Evolutionary conservation across 1,284 basidiomycete species (phyloP).

Genomic region (Ceraceosorus guamensis): DNA sequence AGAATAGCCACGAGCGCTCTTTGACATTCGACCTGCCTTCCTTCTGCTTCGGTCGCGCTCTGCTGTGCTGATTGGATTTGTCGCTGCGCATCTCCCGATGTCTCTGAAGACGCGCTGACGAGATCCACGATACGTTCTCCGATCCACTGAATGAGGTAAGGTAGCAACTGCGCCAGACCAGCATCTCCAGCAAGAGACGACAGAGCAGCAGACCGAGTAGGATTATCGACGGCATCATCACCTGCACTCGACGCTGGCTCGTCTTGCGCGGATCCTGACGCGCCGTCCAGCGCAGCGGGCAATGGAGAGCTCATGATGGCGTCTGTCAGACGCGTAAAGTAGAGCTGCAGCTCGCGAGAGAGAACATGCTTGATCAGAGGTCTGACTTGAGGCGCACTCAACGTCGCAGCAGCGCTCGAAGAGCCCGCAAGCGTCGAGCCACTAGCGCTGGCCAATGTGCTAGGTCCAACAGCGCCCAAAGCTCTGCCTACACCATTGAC

Average conservation of each 20-base stretch:
- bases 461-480: slow-evolving; percentile 5
- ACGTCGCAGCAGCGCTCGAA: neutral
- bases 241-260: slow-evolving; percentile 36
- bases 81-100: slow-evolving; percentile 6
- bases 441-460: neutral
- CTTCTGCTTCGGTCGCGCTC: too few species aligned
- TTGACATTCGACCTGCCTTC: too few species aligned
- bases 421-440: neutral
- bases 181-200: slow-evolving; percentile 82
- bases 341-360: slow-evolving; percentile 87
- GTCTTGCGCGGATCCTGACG: slow-evolving; percentile 11
- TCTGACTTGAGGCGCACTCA: slow-evolving; percentile 21
- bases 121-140: slow-evolving; percentile 58
- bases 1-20: slow-evolving; percentile 27
- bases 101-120: slow-evolving; percentile 1
- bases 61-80: neutral
- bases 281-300: slow-evolving; percentile 28
- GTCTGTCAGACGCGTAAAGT: slow-evolving; percentile 83
- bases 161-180: slow-evolving; percentile 84
- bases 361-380: slow-evolving; percentile 76
- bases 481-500: too few species aligned
- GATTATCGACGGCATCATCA: too few species aligned
- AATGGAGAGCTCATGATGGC: slow-evolving; percentile 38
- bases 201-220: slow-evolving; percentile 64
- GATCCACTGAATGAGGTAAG: slow-evolving; percentile 91